phyloP scores from a whole-genome alignment of 345 rosid species.

The Clarkia xantiana region DNA sequence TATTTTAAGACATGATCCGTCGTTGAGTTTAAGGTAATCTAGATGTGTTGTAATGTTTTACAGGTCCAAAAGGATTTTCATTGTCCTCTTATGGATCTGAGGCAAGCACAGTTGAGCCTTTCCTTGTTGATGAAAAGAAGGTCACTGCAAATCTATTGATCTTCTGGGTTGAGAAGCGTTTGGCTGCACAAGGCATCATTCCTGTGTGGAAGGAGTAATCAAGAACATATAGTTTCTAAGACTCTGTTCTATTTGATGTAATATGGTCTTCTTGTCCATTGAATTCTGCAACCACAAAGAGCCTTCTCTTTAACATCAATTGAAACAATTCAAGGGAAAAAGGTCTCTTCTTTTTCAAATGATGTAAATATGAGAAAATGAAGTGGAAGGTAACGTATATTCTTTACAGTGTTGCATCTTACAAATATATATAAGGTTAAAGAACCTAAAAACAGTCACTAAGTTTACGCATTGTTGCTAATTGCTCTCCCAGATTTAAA shows the following conservation, averaged over 20 bases:
- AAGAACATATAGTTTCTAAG: not conserved
- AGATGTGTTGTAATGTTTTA: not conserved
- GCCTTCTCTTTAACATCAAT: not conserved
- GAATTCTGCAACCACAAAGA: not conserved
- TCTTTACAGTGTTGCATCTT: no score
- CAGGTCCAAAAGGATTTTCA: constrained; percentile 82
- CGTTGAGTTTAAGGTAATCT: no score
- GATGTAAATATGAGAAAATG: constrained; percentile 1
- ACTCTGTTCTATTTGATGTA: constrained; percentile 7
- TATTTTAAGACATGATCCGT: no score
- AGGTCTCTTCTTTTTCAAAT: not conserved
- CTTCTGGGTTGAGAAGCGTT: constrained; percentile 90
- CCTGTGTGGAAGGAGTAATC: constrained; percentile 61
- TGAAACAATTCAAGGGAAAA: not conserved
- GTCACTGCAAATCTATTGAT: constrained; percentile 60
- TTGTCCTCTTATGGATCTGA: constrained; percentile 58
- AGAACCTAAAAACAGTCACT: no score
- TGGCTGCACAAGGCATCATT: constrained; percentile 88
- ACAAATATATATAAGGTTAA: no score
- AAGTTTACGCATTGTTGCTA: no score
- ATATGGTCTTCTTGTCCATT: not conserved
- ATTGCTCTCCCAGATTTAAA: no score
- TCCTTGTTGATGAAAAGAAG: constrained; percentile 82
- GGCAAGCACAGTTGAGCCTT: constrained; percentile 86
- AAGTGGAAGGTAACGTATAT: no score